A percentile compares a stretch with the other conserved stretches of the same genome.
phyloP scores from a whole-genome alignment of 768 basidiomycete genomes.

The Kwoniella dejecticola region DNA sequence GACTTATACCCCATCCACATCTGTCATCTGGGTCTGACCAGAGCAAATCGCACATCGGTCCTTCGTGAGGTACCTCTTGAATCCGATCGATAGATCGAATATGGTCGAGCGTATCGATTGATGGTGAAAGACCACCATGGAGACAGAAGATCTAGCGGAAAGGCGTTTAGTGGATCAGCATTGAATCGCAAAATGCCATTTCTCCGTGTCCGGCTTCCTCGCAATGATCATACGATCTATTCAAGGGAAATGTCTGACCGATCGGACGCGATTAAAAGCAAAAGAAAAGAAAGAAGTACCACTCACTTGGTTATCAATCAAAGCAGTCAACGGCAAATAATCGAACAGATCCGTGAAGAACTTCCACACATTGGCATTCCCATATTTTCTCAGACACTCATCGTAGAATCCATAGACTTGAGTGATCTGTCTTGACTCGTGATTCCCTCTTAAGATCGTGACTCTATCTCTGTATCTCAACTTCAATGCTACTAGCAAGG shows the following conservation, averaged over 20 bases:
- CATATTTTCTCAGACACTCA: conserved; percentile 98
- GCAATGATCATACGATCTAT: too few relatives aligned
- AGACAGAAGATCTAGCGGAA: conserved; percentile 99
- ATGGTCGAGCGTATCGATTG: conserved; percentile 99
- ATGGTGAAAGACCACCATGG: conserved; percentile 95
- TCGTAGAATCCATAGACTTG: conserved; percentile 99
- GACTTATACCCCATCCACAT: conserved; percentile 98
- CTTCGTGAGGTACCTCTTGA: conserved; percentile 99
- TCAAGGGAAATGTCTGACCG: too few relatives aligned
- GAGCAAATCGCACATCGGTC: conserved; percentile 98
- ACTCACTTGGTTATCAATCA: conserved; percentile 98
- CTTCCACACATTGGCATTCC: conserved; percentile 99
- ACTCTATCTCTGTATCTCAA: conserved; percentile 97
- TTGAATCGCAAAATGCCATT: too few relatives aligned
- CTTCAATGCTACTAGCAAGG: conserved; percentile 93
- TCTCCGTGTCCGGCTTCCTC: too few relatives aligned
- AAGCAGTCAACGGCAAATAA: conserved; percentile 92
- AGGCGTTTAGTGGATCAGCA: neutral
- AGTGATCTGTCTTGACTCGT: conserved; percentile 98
- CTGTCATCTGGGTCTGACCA: conserved; percentile 99
- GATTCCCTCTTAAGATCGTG: conserved; percentile 96
- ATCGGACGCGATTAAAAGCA: neutral
- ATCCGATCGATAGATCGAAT: conserved; percentile 98
- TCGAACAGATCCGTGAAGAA: conserved; percentile 99
- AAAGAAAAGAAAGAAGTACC: neutral